Conservation (phyloP, 305 asterid genomes). For the Fraxinus latifolia region DNA sequence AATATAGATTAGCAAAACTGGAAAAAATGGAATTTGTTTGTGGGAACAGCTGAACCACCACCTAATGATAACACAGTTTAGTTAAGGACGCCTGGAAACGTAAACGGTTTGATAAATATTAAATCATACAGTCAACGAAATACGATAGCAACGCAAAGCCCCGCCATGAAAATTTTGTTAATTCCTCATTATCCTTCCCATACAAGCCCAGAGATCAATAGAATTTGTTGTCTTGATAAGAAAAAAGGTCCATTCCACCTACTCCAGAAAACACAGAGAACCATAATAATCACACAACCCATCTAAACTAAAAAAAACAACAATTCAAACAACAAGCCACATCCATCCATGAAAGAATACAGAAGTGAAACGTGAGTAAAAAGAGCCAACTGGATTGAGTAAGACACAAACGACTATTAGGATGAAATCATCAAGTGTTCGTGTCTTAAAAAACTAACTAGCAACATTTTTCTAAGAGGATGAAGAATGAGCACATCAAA, state of each 20-base stretch:
- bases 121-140: slow-evolving; percentile 2
- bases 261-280: neutral
- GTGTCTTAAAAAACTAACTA: slow-evolving; percentile 4
- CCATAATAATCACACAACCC: neutral
- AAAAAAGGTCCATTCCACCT: neutral
- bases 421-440: slow-evolving; percentile 13
- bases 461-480: neutral
- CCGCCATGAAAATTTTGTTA: neutral
- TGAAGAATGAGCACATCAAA: neutral
- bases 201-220: neutral
- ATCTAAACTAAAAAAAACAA: neutral
- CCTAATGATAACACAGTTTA: neutral
- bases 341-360: neutral
- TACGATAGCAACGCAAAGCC: neutral
- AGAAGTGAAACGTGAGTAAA: neutral
- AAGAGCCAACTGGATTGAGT: slow-evolving; percentile 6
- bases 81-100: neutral
- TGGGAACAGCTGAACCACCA: neutral
- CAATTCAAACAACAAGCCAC: slow-evolving; percentile 6
- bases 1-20: neutral
- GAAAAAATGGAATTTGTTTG: neutral
- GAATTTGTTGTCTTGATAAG: neutral
- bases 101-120: neutral
- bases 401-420: neutral
- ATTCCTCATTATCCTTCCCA: neutral